Evolutionary conservation across 805 yeast genomes (phyloP).

Genomic region (Yarrowia sp.): DNA sequence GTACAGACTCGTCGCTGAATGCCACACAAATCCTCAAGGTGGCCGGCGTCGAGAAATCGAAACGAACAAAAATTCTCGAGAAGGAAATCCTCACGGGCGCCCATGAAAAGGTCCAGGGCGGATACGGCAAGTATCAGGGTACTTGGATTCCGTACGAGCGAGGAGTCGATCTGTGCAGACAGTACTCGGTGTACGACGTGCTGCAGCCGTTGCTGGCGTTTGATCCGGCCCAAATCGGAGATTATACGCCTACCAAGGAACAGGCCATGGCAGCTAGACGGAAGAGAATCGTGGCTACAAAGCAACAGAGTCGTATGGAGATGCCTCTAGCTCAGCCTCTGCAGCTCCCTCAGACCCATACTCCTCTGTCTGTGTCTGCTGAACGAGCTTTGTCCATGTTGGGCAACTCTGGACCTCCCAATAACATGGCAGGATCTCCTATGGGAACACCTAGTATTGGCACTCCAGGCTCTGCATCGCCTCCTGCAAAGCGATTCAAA

Average conservation of each 20-base stretch:
- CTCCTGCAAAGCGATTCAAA: conserved; percentile 20
- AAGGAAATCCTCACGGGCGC: conserved; percentile 60
- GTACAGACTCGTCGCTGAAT: conserved; percentile 62
- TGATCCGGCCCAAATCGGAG: conserved; percentile 42
- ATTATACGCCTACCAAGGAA: conserved; percentile 48
- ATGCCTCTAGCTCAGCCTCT: conserved; percentile 32
- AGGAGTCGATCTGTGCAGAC: conserved; percentile 57
- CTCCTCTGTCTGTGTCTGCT: conserved; percentile 33
- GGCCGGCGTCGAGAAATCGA: conserved; percentile 65
- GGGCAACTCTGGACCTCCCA: not conserved
- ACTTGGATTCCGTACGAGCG: conserved; percentile 69
- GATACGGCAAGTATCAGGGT: conserved; percentile 73
- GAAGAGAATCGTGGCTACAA: conserved; percentile 29
- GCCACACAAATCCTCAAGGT: conserved; percentile 70
- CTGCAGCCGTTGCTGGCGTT: conserved; percentile 51
- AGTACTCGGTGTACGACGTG: conserved; percentile 56
- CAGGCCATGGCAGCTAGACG: conserved; percentile 46
- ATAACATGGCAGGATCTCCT: not conserved
- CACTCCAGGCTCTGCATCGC: conserved; percentile 15
- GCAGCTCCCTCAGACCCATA: conserved; percentile 28
- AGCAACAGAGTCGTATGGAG: conserved; percentile 30
- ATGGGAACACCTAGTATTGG: not conserved
- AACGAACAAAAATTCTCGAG: conserved; percentile 61
- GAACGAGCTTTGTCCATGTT: conserved; percentile 32
- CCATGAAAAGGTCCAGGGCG: conserved; percentile 72